Evolutionary conservation across 805 yeast species (phyloP).

Genomic region (Candida insectorum): DNA sequence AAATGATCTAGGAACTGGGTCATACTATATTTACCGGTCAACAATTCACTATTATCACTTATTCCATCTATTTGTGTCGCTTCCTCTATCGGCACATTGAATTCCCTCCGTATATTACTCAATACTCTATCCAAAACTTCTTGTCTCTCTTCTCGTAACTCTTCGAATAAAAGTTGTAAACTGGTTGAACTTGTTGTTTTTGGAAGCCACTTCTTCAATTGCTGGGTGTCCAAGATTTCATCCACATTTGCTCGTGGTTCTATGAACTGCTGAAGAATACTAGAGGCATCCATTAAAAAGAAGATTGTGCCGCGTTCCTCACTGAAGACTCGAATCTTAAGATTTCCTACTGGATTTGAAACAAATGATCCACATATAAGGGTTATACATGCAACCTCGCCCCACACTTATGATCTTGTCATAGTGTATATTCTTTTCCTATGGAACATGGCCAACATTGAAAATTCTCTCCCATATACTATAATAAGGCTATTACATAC

Average conservation of each 20-base stretch:
- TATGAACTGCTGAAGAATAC: slow-evolving; percentile 9
- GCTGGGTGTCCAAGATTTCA: slow-evolving; percentile 7
- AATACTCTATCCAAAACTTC: slow-evolving; percentile 5
- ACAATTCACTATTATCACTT: too few relatives aligned
- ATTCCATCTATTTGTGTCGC: slow-evolving; percentile 3
- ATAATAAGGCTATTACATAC: too few relatives aligned
- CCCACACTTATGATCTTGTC: too few relatives aligned
- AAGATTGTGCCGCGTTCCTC: neutral
- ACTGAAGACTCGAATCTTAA: too few relatives aligned
- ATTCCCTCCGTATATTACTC: slow-evolving; percentile 14
- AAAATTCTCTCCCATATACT: too few relatives aligned
- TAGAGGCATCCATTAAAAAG: slow-evolving; percentile 9
- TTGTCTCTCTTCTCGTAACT: slow-evolving; percentile 5
- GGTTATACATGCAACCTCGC: too few relatives aligned
- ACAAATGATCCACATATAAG: too few relatives aligned
- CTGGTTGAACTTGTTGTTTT: slow-evolving; percentile 7
- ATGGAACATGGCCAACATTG: too few relatives aligned
- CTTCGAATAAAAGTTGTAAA: slow-evolving; percentile 5
- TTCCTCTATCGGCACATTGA: slow-evolving; percentile 11
- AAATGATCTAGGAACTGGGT: slow-evolving; percentile 4
- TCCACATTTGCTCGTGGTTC: slow-evolving; percentile 8
- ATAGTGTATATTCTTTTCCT: too few relatives aligned
- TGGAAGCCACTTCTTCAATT: slow-evolving; percentile 10
- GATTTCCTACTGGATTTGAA: too few relatives aligned
- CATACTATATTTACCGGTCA: slow-evolving; percentile 6